Evolutionary conservation across 306 rosid species (phyloP), one percentile per base, ranked within the genome.

Genomic region (Amphicarpaea edgeworthii): DNA sequence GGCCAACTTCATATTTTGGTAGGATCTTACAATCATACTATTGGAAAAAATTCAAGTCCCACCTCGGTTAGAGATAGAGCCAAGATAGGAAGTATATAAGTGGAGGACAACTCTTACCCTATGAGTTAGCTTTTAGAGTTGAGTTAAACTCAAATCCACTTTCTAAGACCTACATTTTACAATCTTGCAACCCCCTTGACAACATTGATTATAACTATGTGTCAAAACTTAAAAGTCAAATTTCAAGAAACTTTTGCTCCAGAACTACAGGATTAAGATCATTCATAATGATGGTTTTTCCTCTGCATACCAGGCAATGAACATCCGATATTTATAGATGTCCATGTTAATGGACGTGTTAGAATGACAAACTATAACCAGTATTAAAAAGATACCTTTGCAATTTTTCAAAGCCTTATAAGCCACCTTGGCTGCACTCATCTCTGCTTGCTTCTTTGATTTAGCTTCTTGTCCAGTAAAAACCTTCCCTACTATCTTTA

Each of bases 351-450:
- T 54, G 57, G 17, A 70, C 12, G 57, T 19, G 2, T 11, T 59
- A 76, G 24, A 38, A 61, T 32, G 42, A 46, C 11, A 73, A 49
- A 61, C 28, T 34, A 30, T 34, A 43, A 46, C 67, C 63, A 61
- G 23, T 24, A 60, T 53, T 59, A 65, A 73, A 78, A 45, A 19
- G 63, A 61, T 47, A 86, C 82, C 85, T 90, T 83, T 79, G 73
- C 84, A 57, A 20, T 82, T 87, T 78, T 73, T 92, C 81, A 95
- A 72, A 59, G 77, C 70, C 34, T 69, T 49, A 79, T 85, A 92
- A 20, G 99, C 97, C 61, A 80, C 84, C 86, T 92, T 89, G 11
- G 99, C 99, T 7, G 88, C 99, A 85, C 68, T 90, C 72, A 83
- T 78, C 81, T 95, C 97, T 5, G 97, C 97, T 51, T 75, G 88